Conservation (phyloP, 2,329 filamentous ascomycete species). For the Ophiostoma ulmi region DNA sequence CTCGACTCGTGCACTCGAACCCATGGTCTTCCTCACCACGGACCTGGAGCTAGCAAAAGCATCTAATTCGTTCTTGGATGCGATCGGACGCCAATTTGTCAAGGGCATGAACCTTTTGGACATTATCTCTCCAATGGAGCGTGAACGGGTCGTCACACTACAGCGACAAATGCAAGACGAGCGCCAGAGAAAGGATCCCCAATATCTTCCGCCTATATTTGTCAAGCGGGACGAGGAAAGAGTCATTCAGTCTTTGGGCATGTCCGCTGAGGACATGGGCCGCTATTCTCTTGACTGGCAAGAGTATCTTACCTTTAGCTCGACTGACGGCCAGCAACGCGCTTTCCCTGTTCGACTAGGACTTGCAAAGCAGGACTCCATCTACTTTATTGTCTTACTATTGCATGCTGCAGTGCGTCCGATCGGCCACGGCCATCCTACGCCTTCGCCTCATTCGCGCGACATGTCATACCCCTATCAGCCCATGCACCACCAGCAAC, state of each 20-base stretch:
- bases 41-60: constrained; percentile 55
- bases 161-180: constrained; percentile 53
- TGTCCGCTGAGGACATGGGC: constrained; percentile 49
- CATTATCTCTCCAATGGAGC: constrained; percentile 48
- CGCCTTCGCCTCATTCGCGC: constrained; percentile 42
- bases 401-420: constrained; percentile 38
- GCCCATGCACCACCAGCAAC: constrained; percentile 31
- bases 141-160: constrained; percentile 47
- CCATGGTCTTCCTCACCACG: constrained; percentile 54
- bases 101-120: constrained; percentile 50
- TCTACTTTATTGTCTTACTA: constrained; percentile 56
- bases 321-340: constrained; percentile 48
- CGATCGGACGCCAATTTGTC: constrained; percentile 46
- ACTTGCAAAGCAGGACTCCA: constrained; percentile 55
- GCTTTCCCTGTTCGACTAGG: constrained; percentile 50
- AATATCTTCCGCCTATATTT: constrained; percentile 61
- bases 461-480: constrained; percentile 43
- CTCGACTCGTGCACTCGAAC: constrained; percentile 42
- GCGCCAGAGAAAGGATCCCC: constrained; percentile 53
- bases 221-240: constrained; percentile 50
- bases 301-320: constrained; percentile 52
- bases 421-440: constrained; percentile 38
- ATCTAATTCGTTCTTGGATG: constrained; percentile 52
- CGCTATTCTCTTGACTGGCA: constrained; percentile 49
- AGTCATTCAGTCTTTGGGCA: constrained; percentile 51